Evolutionary conservation across 441 rosid genomes (phyloP).

Genomic region (Syzygium malaccense): DNA sequence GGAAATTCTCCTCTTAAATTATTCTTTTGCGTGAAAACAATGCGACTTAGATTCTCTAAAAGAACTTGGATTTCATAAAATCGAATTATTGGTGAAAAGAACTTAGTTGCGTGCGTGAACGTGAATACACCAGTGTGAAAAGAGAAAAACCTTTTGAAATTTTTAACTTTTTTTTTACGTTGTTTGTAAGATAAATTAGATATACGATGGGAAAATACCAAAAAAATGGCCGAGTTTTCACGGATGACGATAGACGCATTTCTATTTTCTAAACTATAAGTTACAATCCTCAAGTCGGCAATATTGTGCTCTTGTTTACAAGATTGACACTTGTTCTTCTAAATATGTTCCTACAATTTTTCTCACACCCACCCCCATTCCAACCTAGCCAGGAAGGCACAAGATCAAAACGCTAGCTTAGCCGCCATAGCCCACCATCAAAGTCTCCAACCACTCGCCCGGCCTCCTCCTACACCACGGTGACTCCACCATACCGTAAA

Average conservation of each 20-base stretch:
- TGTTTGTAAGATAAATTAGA: background rate
- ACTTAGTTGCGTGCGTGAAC: accelerated
- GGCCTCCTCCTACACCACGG: background rate
- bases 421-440: background rate
- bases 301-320: background rate
- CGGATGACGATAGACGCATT: no score
- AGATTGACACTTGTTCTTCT: background rate
- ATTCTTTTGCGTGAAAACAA: background rate
- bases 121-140: accelerated
- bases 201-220: background rate
- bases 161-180: background rate
- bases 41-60: background rate
- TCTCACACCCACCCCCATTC: background rate
- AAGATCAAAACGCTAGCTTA: background rate
- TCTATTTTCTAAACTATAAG: no score
- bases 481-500: background rate
- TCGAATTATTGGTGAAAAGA: accelerated
- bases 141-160: background rate
- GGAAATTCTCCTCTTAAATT: background rate
- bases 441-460: background rate
- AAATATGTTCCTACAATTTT: background rate
- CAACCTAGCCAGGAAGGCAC: background rate
- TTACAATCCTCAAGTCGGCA: background rate
- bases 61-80: background rate
- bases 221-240: background rate